These are phyloP conservation scores for Monosporascus cannonballus DNA, from an alignment of 2,329 filamentous ascomycete species.

Conservation along the genomic window DNA sequence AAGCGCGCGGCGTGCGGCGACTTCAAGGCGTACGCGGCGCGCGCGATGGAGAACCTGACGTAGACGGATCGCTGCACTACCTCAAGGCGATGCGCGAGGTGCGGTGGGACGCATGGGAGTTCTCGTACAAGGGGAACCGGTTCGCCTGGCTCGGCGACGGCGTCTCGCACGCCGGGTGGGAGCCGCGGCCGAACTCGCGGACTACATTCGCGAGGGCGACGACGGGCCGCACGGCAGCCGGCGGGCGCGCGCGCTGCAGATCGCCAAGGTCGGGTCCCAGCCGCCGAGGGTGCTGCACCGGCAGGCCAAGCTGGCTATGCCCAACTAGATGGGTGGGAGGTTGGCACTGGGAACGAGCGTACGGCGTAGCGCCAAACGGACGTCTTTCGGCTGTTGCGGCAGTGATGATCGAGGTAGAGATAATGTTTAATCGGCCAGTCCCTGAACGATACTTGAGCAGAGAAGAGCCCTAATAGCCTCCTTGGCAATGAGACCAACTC, in stretches of 20 bases:
- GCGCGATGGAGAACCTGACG: conserved; percentile 38
- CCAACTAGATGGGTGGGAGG: too few relatives aligned
- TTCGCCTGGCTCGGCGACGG: conserved; percentile 38
- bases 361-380: too few relatives aligned
- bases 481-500: too few relatives aligned
- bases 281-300: conserved; percentile 1
- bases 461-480: too few relatives aligned
- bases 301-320: conserved; percentile 3
- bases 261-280: conserved; percentile 2
- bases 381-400: too few relatives aligned
- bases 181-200: conserved; percentile 31
- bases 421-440: too few relatives aligned
- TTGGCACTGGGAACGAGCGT: too few relatives aligned
- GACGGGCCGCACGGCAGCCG: neutral
- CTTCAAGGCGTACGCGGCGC: conserved; percentile 40
- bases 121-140: conserved; percentile 30
- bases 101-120: conserved; percentile 40
- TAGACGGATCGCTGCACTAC: conserved; percentile 43
- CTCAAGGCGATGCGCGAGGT: conserved; percentile 40
- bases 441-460: too few relatives aligned
- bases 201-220: conserved; percentile 8
- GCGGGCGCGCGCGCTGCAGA: neutral
- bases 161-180: conserved; percentile 34
- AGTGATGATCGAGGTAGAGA: too few relatives aligned
- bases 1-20: conserved; percentile 41